Percentiles rank a stretch among this genome's conserved stretches.
phyloP scores from a whole-genome alignment of 2,329 filamentous ascomycete species.

The Aspergillus transmontanensis region DNA sequence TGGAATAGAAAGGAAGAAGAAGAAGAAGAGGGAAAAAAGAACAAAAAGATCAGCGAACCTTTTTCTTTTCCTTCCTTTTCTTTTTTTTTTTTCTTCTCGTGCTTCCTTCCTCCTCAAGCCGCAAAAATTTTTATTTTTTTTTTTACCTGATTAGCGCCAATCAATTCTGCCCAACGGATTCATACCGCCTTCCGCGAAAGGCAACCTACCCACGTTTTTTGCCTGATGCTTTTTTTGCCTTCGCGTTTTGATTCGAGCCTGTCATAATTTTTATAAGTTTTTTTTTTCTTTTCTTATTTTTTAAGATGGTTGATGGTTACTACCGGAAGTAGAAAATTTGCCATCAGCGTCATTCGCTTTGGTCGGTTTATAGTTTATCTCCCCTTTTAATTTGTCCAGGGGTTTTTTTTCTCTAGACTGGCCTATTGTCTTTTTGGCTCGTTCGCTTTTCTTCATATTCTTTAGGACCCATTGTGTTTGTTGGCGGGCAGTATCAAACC shows the following conservation, averaged over 20 bases:
- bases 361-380: not conserved
- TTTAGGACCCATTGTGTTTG: not conserved
- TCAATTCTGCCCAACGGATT: conserved; percentile 24
- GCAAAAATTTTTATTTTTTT: conserved; percentile 23
- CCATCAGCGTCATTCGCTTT: not conserved
- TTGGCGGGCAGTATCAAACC: conserved; percentile 2
- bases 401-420: not conserved
- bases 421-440: not conserved
- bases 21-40: conserved; percentile 12
- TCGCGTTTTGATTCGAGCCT: conserved; percentile 12
- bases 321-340: not conserved
- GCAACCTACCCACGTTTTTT: conserved; percentile 15
- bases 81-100: conserved; percentile 14
- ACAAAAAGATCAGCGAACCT: conserved; percentile 14
- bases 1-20: conserved; percentile 26
- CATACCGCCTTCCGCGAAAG: conserved; percentile 22
- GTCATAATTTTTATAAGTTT: not conserved
- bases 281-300: not conserved
- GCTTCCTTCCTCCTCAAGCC: conserved; percentile 14
- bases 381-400: not conserved
- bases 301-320: not conserved
- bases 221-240: conserved; percentile 11
- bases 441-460: not conserved
- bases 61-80: conserved; percentile 7
- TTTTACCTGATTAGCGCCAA: conserved; percentile 21